Evolutionary conservation across 2,329 filamentous ascomycete species (phyloP).

Genomic region (Botryotinia narcissicola): DNA sequence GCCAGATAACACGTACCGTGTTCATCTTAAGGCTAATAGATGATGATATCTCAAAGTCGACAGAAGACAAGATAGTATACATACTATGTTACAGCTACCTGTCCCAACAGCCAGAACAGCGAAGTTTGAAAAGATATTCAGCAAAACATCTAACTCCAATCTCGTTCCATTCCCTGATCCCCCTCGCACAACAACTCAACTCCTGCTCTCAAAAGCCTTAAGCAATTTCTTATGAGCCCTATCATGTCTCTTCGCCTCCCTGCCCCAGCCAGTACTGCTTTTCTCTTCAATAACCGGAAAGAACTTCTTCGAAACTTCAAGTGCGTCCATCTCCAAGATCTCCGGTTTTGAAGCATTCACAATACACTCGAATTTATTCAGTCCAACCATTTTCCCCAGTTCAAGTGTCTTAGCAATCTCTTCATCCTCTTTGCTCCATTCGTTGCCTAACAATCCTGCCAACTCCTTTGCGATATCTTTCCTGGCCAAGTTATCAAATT

Average conservation of each 20-base stretch:
- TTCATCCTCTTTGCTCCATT: slow-evolving; percentile 12
- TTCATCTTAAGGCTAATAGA: not conserved
- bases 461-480: slow-evolving; percentile 10
- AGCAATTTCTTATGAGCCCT: slow-evolving; percentile 14
- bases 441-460: not conserved
- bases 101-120: not conserved
- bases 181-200: not conserved
- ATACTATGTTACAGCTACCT: not conserved
- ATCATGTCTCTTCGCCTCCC: slow-evolving; percentile 16
- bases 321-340: not conserved
- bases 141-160: no score
- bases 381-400: slow-evolving; percentile 13
- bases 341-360: slow-evolving; percentile 12
- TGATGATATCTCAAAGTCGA: not conserved
- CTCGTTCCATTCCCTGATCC: not conserved
- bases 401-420: not conserved
- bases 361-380: slow-evolving; percentile 14
- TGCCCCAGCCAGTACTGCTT: slow-evolving; percentile 8
- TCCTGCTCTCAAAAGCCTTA: not conserved
- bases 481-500: not conserved
- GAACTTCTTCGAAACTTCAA: not conserved
- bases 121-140: not conserved
- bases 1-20: no score
- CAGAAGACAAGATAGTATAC: not conserved
- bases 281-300: not conserved